Conservation (phyloP, 2,329 filamentous ascomycete genomes). For the Penicillium sp. region DNA sequence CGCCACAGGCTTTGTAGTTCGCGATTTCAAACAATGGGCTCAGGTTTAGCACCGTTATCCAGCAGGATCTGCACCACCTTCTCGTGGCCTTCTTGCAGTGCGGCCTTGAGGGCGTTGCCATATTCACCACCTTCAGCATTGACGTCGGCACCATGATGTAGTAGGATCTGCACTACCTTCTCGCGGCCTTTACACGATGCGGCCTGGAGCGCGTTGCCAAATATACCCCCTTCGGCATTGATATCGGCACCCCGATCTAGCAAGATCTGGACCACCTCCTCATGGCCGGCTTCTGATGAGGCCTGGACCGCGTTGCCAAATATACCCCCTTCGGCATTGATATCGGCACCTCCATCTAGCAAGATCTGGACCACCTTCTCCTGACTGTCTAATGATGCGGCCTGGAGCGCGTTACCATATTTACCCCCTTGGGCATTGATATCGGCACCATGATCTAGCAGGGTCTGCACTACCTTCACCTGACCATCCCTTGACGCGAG, state of each 20-base stretch:
- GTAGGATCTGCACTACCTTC: not conserved
- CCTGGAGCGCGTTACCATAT: not conserved
- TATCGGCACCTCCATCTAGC: not conserved
- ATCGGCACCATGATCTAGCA: not conserved
- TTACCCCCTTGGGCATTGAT: not conserved
- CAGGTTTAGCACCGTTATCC: not conserved
- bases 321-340: not conserved
- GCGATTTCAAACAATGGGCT: not conserved
- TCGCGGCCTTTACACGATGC: not conserved
- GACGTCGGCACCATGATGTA: not conserved
- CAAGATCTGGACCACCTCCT: not conserved
- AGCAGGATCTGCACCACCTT: not conserved
- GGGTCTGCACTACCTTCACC: not conserved
- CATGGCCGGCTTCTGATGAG: not conserved
- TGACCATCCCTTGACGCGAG: not conserved
- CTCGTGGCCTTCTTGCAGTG: not conserved
- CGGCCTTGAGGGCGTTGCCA: not conserved
- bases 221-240: not conserved
- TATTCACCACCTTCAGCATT: not conserved
- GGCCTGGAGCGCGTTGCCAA: slow-evolving; percentile 1
- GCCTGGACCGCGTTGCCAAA: slow-evolving; percentile 1
- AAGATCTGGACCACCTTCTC: not conserved
- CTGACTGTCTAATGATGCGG: not conserved
- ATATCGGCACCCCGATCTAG: slow-evolving; percentile 6
- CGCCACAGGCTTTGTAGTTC: too few relatives aligned